These are phyloP conservation scores for Nannochloropsis salina DNA, from an alignment of 108 stramenopile genomes.

Conservation along the genomic window DNA sequence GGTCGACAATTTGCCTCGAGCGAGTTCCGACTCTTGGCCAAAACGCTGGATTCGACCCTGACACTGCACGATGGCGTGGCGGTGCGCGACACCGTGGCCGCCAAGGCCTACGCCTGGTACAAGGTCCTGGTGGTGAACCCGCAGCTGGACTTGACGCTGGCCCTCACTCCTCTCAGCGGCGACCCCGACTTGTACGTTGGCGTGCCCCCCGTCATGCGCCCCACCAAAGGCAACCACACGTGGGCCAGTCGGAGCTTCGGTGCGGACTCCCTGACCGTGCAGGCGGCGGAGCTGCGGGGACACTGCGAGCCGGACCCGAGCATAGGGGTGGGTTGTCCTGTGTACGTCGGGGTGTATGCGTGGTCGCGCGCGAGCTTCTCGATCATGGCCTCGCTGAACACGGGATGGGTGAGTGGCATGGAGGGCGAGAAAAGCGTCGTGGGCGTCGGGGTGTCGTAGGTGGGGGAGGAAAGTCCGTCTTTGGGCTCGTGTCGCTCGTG, in stretches of 20 bases:
- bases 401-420: not conserved
- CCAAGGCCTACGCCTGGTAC: slow-evolving; percentile 24
- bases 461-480: not conserved
- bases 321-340: not conserved
- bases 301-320: slow-evolving; percentile 29
- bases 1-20: not conserved
- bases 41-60: not conserved
- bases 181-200: slow-evolving; percentile 45
- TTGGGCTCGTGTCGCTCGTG: not conserved
- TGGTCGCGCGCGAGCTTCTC: slow-evolving; percentile 27
- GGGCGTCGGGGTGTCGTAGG: not conserved
- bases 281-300: not conserved
- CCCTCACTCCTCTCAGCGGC: slow-evolving; percentile 32
- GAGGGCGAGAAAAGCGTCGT: slow-evolving; percentile 10
- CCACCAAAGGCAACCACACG: slow-evolving; percentile 11
- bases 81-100: not conserved
- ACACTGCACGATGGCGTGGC: slow-evolving; percentile 30
- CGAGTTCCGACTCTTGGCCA: slow-evolving; percentile 12
- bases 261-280: slow-evolving; percentile 31
- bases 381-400: not conserved
- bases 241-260: slow-evolving; percentile 31
- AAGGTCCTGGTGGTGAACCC: slow-evolving; percentile 21
- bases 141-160: slow-evolving; percentile 28
- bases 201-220: not conserved
- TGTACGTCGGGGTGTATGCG: slow-evolving; percentile 45